phyloP scores from a whole-genome alignment of 176 grass and related monocot genomes.

The Oryza meridionalis region DNA sequence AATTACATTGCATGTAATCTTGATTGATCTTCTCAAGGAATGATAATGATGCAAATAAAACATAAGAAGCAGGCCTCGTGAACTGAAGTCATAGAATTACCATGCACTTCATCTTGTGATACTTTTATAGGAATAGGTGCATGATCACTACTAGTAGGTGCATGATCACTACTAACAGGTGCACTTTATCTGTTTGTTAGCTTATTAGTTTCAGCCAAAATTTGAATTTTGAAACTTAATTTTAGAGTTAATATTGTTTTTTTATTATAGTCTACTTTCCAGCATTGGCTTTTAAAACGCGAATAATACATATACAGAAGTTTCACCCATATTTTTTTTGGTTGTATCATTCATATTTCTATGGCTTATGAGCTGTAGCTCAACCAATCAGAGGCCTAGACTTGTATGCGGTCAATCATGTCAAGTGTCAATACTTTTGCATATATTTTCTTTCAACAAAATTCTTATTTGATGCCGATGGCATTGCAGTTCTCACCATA shows the following conservation, averaged over 20 bases:
- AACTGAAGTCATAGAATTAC: neutral
- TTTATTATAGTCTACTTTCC: too few species aligned
- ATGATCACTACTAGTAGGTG: slow-evolving; percentile 1
- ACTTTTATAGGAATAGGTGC: slow-evolving; percentile 22
- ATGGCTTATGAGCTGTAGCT: too few species aligned
- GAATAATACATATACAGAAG: too few species aligned
- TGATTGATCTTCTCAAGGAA: neutral
- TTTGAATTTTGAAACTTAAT: too few species aligned
- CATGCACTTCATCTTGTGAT: neutral
- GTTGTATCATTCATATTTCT: too few species aligned
- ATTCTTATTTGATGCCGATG: slow-evolving; percentile 27
- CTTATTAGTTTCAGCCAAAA: too few species aligned
- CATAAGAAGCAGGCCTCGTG: neutral
- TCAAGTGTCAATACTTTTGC: slow-evolving; percentile 22
- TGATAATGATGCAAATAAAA: slow-evolving; percentile 16
- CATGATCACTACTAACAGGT: neutral
- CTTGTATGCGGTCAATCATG: neutral
- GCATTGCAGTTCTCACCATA: neutral
- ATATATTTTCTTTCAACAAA: neutral
- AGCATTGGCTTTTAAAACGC: too few species aligned
- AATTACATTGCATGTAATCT: neutral
- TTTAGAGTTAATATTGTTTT: too few species aligned
- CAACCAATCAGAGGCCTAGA: neutral
- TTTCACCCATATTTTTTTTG: too few species aligned
- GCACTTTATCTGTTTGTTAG: neutral